Evolutionary conservation across 2,329 filamentous ascomycete genomes (phyloP).

Genomic region (Nothopassalora personata): DNA sequence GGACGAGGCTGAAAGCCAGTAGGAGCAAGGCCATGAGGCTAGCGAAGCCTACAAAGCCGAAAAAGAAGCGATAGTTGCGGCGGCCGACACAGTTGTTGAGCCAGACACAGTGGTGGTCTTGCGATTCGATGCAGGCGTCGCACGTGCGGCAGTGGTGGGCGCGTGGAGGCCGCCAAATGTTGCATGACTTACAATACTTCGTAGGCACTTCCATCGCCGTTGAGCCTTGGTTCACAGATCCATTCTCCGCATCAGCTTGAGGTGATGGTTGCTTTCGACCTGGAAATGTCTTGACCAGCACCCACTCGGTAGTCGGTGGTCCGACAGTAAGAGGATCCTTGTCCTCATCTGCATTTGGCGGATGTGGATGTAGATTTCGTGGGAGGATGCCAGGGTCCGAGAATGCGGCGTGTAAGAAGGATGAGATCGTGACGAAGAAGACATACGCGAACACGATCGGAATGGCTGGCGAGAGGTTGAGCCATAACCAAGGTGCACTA

Average conservation of each 20-base stretch:
- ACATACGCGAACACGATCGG: constrained; percentile 87
- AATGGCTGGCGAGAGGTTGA: constrained; percentile 78
- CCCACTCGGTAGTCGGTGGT: constrained; percentile 89
- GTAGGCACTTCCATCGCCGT: constrained; percentile 95
- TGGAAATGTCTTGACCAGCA: constrained; percentile 56
- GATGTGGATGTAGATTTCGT: constrained; percentile 83
- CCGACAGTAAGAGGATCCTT: constrained; percentile 71
- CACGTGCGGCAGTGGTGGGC: constrained; percentile 95
- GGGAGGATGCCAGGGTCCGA: constrained; percentile 92
- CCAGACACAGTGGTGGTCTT: constrained; percentile 98
- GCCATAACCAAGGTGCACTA: constrained; percentile 81
- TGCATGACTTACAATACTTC: constrained; percentile 97
- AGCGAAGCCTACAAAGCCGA: constrained; percentile 77
- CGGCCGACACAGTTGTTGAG: constrained; percentile 96
- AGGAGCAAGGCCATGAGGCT: constrained; percentile 73
- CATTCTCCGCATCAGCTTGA: constrained; percentile 14
- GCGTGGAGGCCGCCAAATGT: constrained; percentile 92
- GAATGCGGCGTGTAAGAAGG: constrained; percentile 86
- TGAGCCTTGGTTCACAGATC: constrained; percentile 31
- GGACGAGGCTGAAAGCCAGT: constrained; percentile 70
- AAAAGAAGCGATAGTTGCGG: constrained; percentile 97
- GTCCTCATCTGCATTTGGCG: constrained; percentile 66
- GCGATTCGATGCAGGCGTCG: constrained; percentile 94
- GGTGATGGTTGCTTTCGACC: constrained; percentile 6
- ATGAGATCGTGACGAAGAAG: constrained; percentile 86